Evolutionary conservation across 176 grass and related monocot species (phyloP), one percentile per base, ranked within the genome.

Genomic region (Zoysia pacifica): DNA sequence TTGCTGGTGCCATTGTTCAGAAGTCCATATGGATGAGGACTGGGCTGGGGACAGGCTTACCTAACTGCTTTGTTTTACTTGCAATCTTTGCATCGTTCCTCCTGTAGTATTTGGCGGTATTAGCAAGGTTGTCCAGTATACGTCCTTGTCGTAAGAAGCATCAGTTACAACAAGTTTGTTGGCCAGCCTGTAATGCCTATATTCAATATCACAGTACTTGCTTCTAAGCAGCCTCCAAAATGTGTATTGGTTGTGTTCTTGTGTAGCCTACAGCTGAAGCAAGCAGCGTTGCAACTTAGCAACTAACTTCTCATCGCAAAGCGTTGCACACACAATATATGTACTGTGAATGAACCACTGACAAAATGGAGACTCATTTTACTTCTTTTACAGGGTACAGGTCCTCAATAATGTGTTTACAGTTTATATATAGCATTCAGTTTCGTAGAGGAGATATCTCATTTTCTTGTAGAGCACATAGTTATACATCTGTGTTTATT

Each of bases 1-100:
- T 81, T 70, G 77, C 81, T 81, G 69, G 80, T 67, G 71, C 70
- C 41, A 19, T 19, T 58, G 52, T 58, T 58, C 55, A 65, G 20
- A 62, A 75, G 70, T 68, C 44, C 53, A 65, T 63, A 14, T 36
- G 40, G 45, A 65, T 40, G 0, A 62, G 9, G 45, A 75, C 64
- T 64, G 55, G 48, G 53, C 46, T 47, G 7, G 62, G 69, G 63
- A 46, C 50, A 80, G 63, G 76, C 70, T 80, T 48, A 89, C 87
- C 77, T 81, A 85, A 80, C 36, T 70, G 1, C 42, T 89, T 71
- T 71, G 71, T 89, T 89, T 89, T 59, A 44, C 65, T 75, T 85
- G 82, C 71, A 75, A 75, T 64, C 70, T 75, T 75, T 62, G 63
- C 55, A 11, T 48, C 41, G 39, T 18, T 69, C 61, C 45, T 73